These are phyloP conservation scores for Albophoma yamanashiensis DNA, from an alignment of 2,329 filamentous ascomycete species.

Conservation along the genomic window DNA sequence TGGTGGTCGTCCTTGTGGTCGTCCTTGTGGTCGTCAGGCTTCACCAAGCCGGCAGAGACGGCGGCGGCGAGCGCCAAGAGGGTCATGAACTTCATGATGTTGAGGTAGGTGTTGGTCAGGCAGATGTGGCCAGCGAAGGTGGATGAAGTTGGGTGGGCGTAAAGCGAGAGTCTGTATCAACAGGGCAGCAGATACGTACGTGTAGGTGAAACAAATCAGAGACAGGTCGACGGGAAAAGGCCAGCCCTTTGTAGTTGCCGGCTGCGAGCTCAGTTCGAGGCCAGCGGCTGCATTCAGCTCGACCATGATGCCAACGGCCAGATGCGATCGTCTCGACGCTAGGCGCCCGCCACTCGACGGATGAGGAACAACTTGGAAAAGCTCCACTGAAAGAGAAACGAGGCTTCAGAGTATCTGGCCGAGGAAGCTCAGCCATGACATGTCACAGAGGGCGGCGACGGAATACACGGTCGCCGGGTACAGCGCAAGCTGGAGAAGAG, in stretches of 20 bases:
- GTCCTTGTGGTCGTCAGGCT: neutral
- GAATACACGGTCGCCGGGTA: neutral
- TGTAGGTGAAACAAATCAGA: neutral
- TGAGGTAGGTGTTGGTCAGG: neutral
- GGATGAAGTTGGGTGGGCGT: conserved; percentile 6
- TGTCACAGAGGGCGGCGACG: neutral
- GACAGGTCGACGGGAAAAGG: conserved; percentile 2
- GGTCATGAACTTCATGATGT: conserved; percentile 25
- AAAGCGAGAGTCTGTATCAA: neutral
- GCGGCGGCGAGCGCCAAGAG: conserved; percentile 11
- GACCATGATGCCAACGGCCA: neutral
- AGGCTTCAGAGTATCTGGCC: neutral
- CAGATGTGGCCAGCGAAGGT: conserved; percentile 5
- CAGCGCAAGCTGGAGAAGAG: neutral
- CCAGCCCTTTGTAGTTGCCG: conserved; percentile 8
- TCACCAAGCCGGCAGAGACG: neutral
- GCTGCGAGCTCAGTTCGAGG: neutral
- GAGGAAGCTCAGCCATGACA: neutral
- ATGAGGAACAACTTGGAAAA: neutral
- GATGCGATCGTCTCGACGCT: neutral
- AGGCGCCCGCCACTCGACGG: neutral
- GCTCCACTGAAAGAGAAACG: neutral
- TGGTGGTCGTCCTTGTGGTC: too few species aligned
- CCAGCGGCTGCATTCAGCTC: conserved; percentile 4
- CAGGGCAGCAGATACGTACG: neutral